Base-by-base conservation (phyloP, 331 rosid genomes). In the Pyrus hybrid region DNA sequence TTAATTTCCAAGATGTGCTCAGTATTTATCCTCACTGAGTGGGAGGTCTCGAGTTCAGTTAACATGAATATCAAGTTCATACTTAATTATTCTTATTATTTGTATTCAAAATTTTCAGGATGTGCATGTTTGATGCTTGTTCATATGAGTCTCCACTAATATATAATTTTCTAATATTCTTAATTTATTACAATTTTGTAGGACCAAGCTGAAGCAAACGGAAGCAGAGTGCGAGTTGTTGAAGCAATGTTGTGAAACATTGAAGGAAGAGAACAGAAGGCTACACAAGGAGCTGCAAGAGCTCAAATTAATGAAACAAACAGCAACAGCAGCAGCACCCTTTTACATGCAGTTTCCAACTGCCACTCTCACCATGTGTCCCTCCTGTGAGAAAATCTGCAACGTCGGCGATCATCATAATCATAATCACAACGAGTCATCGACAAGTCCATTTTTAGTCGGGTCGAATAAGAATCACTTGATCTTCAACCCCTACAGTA, bases 151-250 rank as follows among this genome's bases (percentile, higher is more conserved):
- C 21, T 51, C 57, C 57, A 51, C 4, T 10, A 41, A 41, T 41
- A 41, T 41, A 41, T 41, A 41, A 41, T 11, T 41, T 41, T 41
- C 13, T 37, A 51, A 49, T 49, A 49, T 16, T 49, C 57, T 51
- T 51, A 51, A 17, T 51, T 51, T 51, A 51, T 51, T 51, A 51
- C 57, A 51, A 18, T 51, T 61, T 13, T 58, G 49, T 70, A 93
- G 98, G 76, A 93, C 91, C 62, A 93, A 91, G 85, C 80, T 93
- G 83, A 93, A 91, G 71, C 97, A 93, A 81, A 93, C 95, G 0
- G 98, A 93, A 76, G 84, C 87, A 18, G 90, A 91, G 22, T 89
- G 79, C 75, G 95, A 93, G 78, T 26, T 78, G 9, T 18, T 89
- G 71, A 93, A 87, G 74, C 91, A 87, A 72, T 83, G 87, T 32